Base-by-base conservation (phyloP, 2,329 filamentous ascomycete species). In the Ophiostoma sp. region DNA sequence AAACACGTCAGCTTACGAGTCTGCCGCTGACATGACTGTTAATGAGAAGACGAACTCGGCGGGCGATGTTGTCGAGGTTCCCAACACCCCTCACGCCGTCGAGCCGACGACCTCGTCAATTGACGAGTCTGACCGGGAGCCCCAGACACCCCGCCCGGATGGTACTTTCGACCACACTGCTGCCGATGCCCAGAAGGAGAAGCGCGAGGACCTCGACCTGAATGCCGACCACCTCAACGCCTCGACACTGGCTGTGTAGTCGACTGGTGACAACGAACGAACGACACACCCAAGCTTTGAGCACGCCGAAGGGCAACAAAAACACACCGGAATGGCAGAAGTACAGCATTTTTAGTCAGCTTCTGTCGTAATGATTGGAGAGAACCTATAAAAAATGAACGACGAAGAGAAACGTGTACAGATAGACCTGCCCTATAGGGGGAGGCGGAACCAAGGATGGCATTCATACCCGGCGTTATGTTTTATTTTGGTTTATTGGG, bases 91-190 rank as follows among this genome's bases (percentile, higher is more conserved):
- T 3, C 72, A 73, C 19, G 70, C 69, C 8, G 39, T 71, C 2
- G 76, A 75, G 31, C 61, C 63, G 2, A 74, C 74, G 11, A 68
- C 72, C 2, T 73, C 74, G 8, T 71, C 70, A 1, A 45, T 74
- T 42, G 76, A 78, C 57, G 75, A 75, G 33, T 77, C 72, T 2
- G 64, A 75, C n/a, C 36, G 48, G 0, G 76, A 77, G 50, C 75
- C 74, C 8, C 70, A 74, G 72, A 77, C 77, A 1, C 77, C 77
- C 0, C 72, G 73, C 4, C 69, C 72, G 6, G 75, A 75, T 2
- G 74, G 75, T 7, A 33, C 52, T 0, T 25, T 75, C 39, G 64
- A 75, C 4, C 19, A 33, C 2, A n/a, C 61, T 19, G 19, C 25
- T 1, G 25, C 48, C 15, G 25, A 11, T 15, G 61, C 22, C 4